phyloP scores from a whole-genome alignment of 2,329 filamentous ascomycete genomes.

The Xylariaceae sp. region DNA sequence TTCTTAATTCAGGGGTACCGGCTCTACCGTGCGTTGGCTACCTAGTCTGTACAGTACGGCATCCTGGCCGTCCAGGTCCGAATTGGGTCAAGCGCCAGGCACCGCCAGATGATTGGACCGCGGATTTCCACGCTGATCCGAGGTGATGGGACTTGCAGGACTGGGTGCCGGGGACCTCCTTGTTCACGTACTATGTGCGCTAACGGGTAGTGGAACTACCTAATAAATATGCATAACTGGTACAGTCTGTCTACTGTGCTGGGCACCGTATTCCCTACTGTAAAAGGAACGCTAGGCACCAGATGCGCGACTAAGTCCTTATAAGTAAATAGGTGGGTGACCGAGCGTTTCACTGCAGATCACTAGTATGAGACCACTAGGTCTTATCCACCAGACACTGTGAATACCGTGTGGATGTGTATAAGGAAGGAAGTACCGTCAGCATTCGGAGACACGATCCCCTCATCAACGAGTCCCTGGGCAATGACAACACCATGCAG shows the following conservation, averaged over 20 bases:
- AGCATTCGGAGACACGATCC: conserved; percentile 11
- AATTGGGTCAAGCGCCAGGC: conserved; percentile 28
- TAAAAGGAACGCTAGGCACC: too few species aligned
- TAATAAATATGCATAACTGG: too few species aligned
- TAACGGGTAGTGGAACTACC: too few species aligned
- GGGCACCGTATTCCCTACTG: too few species aligned
- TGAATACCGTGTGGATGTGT: conserved; percentile 3
- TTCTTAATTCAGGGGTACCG: conserved; percentile 14
- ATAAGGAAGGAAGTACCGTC: not conserved
- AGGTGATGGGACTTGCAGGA: conserved; percentile 20
- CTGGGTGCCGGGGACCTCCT: conserved; percentile 3
- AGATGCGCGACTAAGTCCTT: too few species aligned
- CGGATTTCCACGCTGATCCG: conserved; percentile 24
- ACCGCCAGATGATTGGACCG: conserved; percentile 27
- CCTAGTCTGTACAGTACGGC: not conserved
- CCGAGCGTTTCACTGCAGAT: not conserved
- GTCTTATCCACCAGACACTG: conserved; percentile 1
- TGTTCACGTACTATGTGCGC: not conserved
- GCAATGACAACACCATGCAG: not conserved
- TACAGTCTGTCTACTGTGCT: too few species aligned
- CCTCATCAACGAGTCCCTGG: conserved; percentile 7
- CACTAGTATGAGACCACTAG: not conserved
- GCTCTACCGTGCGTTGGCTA: not conserved
- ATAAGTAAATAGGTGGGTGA: too few species aligned
- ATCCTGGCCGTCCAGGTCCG: conserved; percentile 10